Conservation (phyloP, 345 rosid genomes). For the Eucalyptus regnans region DNA sequence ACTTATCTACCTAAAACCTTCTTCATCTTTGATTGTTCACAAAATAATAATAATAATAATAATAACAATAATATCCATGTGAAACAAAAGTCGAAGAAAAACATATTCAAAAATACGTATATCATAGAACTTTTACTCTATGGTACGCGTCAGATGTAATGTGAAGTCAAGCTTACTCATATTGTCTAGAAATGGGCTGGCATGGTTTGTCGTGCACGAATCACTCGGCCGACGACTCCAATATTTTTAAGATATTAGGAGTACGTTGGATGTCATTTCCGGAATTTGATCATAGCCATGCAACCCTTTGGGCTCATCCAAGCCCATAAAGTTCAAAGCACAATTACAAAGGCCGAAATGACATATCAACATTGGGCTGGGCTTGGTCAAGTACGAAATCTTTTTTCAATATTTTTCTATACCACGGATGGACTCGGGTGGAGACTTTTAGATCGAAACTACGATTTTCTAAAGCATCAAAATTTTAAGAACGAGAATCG, state of each 20-base stretch:
- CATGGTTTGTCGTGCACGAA: not conserved
- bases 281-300: not conserved
- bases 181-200: not conserved
- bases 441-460: not conserved
- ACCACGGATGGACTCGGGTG: not conserved
- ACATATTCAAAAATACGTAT: not conserved
- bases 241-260: not conserved
- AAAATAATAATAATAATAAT: not conserved
- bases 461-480: not conserved
- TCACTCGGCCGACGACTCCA: not conserved
- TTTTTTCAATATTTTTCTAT: not conserved
- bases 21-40: not conserved
- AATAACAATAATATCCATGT: not conserved
- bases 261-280: not conserved
- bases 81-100: not conserved
- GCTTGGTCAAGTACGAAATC: rapidly evolving
- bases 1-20: not conserved
- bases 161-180: not conserved
- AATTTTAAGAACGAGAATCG: not conserved
- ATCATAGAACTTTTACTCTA: not conserved
- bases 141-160: not conserved
- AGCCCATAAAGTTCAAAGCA: not conserved
- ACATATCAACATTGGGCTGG: not conserved
- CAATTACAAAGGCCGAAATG: not conserved
- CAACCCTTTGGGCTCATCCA: not conserved